Evolutionary conservation across 129 eudicot species (phyloP), one percentile per base, ranked within the genome.

Genomic region (Chrysanthemum makinoi): DNA sequence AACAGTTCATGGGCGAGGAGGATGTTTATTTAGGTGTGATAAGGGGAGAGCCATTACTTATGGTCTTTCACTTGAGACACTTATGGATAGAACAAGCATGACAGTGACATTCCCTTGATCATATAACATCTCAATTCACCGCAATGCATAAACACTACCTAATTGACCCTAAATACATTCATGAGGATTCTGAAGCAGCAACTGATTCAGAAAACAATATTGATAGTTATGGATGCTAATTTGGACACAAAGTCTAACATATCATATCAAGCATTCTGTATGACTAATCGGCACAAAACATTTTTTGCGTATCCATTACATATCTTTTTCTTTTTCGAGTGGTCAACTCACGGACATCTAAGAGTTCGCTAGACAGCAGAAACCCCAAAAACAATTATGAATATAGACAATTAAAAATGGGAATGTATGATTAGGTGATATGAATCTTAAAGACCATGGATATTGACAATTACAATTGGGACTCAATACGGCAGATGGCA

Each of bases 91-190:
- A 9, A 35, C 43, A 33, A 33, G 39, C 39, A 33, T 5, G 7
- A n/a, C 46, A 6, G 46, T 49, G 35, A 72, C 30, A 0, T 62
- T 64, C 63, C 6, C 22, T 10, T 53, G 53, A 35, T 69, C 51
- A 12, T 11, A 35, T 33, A 43, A 16, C 13, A 54, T 35, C 9
- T 69, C 54, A 3, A 70, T 22, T 70, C 55, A 55, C 14, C 9
- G 44, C 39, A 57, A 70, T 19, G 54, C 66, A 70, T 54, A 35
- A 70, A 70, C 50, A 30, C 65, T 43, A 69, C 4, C 63, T 26
- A 28, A 28, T 33, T 39, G 17, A 6, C 54, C 35, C 20, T 35
- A 44, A 11, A 49, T 64, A 52, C 64, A 20, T 28, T 46, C 65
- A 55, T 17, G 47, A 65, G 8, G 26, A 17, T 26, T 8, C 46